Conservation (phyloP, 106 monocot genomes). For the Dendrobium huoshanense region DNA sequence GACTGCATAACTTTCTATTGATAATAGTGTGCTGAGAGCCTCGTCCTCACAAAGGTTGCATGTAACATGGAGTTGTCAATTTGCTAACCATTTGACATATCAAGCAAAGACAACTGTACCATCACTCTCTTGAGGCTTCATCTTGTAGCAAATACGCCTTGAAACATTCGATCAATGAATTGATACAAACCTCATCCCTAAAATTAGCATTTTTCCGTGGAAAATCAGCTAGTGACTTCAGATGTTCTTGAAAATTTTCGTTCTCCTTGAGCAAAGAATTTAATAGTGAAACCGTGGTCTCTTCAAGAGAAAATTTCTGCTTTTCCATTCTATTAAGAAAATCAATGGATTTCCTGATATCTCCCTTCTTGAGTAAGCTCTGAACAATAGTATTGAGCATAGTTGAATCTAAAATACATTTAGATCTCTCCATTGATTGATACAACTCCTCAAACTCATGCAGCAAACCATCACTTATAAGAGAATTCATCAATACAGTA, state of each 20-base stretch:
- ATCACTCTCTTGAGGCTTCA: constrained; percentile 5
- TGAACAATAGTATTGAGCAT: constrained; percentile 16
- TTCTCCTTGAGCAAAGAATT: constrained; percentile 4
- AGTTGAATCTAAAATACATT: constrained; percentile 8
- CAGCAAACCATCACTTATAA: constrained; percentile 18
- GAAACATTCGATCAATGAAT: constrained; percentile 9
- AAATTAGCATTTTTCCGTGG: neutral
- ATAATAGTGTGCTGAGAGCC: neutral
- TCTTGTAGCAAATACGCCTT: neutral
- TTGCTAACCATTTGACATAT: neutral
- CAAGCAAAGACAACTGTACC: neutral
- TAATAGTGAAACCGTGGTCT: constrained; percentile 2
- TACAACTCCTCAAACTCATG: constrained; percentile 13
- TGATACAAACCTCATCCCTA: constrained; percentile 7
- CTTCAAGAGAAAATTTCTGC: constrained; percentile 6
- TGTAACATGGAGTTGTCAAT: neutral
- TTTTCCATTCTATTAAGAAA: constrained; percentile 18
- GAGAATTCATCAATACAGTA: constrained; percentile 11
- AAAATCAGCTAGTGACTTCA: constrained; percentile 14
- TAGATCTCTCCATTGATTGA: constrained; percentile 8
- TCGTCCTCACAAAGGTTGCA: neutral
- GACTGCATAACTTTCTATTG: neutral
- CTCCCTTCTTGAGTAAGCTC: constrained; percentile 17
- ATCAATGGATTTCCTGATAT: constrained; percentile 9
- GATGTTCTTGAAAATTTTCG: constrained; percentile 8